Conservation (phyloP, 192 early-diverging fungal species). For the Dissophora ornata region DNA sequence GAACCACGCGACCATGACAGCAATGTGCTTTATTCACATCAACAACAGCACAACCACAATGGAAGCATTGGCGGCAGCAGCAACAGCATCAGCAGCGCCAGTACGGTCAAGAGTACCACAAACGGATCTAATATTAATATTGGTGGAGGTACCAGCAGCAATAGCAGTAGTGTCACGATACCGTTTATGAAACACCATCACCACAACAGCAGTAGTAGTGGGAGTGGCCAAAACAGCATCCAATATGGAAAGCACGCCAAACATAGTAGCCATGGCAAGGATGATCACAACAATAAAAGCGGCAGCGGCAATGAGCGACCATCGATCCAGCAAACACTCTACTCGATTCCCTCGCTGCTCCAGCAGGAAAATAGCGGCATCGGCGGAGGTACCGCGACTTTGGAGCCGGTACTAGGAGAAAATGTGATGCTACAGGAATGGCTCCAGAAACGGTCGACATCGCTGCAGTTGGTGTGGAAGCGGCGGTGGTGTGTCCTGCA, state of each 20-base stretch:
- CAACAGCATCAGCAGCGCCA: background rate
- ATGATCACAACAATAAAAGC: background rate
- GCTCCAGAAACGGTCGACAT: slow-evolving; percentile 45
- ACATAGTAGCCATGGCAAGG: slow-evolving; percentile 9
- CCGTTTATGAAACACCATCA: too few species aligned
- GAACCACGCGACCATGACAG: background rate
- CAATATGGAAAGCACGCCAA: slow-evolving; percentile 6
- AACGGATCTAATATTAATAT: too few species aligned
- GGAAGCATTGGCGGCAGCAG: slow-evolving; percentile 5
- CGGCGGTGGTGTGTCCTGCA: slow-evolving; percentile 49
- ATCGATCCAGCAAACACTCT: slow-evolving; percentile 32
- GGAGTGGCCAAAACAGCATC: slow-evolving; percentile 1
- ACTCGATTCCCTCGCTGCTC: slow-evolving; percentile 25
- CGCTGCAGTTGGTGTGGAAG: slow-evolving; percentile 49
- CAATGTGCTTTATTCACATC: slow-evolving; percentile 10
- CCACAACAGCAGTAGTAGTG: background rate
- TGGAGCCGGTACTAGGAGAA: background rate
- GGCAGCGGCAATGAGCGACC: slow-evolving; percentile 7
- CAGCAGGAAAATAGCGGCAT: background rate
- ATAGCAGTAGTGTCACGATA: too few species aligned
- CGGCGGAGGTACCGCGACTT: background rate
- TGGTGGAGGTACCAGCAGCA: too few species aligned
- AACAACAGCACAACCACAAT: background rate
- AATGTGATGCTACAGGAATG: slow-evolving; percentile 40
- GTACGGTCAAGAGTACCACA: too few species aligned